Evolutionary conservation across 208 protist species (phyloP), one percentile per base, ranked within the genome.

Genomic region (Entamoeba moshkovskii): DNA sequence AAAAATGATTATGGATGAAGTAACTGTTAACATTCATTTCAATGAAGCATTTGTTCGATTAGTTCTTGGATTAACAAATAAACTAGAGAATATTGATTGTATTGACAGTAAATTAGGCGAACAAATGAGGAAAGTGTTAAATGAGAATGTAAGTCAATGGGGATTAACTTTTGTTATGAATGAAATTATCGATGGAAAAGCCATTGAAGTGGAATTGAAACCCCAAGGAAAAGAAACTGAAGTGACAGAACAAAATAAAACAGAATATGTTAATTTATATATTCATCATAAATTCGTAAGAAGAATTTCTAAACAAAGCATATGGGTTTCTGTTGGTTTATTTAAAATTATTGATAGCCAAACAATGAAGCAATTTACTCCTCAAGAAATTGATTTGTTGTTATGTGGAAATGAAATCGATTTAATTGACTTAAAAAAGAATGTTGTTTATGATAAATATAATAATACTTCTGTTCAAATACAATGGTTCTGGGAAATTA

Each of bases 261-360:
- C 22, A 45, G 96, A 98, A 66, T 98, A 97, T 93, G 95, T 97
- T 8, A 45, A 97, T 52, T 48, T 96, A 8, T 96, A 96, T 45
- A 93, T 96, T 11, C 49, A 97, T 33, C 97, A 96, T 47, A 46
- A 96, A 95, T 42, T 95, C 98, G 29, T 85, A 1, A 92, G 22
- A 52, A 25, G 25, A 94, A 94, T 94, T 94, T 46, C 2, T 48
- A 46, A 8, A 44, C 22, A 46, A 49, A 3, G 29, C 16, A 33
- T 8, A 45, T 3, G 52, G 47, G 25, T 93, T 47, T 91, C 11
- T 5, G 11, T 29, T 1, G 93, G 46, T 85, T 45, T 93, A 25
- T 45, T 33, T 42, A 33, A 8, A 38, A 38, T 85, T 38, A 1
- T 85, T 38, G 11, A 15, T 13, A 15, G 0, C 11, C 33, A 22